Percentiles rank a stretch among this genome's conserved stretches.
Conservation (phyloP, 306 rosid species). For the Prunus fruticosa region DNA sequence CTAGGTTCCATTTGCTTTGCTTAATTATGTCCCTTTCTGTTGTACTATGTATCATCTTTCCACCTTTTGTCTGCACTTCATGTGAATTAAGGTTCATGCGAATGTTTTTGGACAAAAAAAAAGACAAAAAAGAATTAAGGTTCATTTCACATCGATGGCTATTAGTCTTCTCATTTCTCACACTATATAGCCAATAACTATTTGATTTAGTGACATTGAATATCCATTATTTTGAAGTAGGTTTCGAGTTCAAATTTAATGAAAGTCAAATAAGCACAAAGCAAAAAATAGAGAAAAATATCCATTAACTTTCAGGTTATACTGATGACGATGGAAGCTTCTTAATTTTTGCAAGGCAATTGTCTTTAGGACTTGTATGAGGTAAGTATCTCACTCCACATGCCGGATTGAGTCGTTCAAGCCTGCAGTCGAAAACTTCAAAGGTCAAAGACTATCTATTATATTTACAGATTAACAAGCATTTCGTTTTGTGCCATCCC, state of each 20-base stretch:
- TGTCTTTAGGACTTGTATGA: slow-evolving; percentile 41
- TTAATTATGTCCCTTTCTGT: neutral
- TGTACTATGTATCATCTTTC: neutral
- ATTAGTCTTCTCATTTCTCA: too few species aligned
- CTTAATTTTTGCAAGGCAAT: slow-evolving; percentile 39
- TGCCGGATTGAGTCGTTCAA: slow-evolving; percentile 39
- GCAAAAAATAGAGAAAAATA: too few species aligned
- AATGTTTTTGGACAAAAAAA: neutral
- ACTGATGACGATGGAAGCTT: neutral
- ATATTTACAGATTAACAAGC: neutral
- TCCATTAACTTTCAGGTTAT: neutral
- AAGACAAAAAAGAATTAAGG: neutral
- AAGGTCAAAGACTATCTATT: neutral
- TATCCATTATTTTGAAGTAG: too few species aligned
- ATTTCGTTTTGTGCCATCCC: too few species aligned
- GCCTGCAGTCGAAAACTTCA: slow-evolving; percentile 22
- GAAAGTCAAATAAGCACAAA: too few species aligned
- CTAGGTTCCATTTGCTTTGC: neutral
- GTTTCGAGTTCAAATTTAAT: too few species aligned
- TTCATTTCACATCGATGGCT: neutral
- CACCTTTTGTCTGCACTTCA: neutral
- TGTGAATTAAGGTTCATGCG: neutral
- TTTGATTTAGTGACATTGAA: too few species aligned
- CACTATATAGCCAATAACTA: too few species aligned
- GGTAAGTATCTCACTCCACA: slow-evolving; percentile 26